Evolutionary conservation across 768 basidiomycete genomes (phyloP), one percentile per base, ranked within the genome.

Genomic region (Dioszegia hungarica): DNA sequence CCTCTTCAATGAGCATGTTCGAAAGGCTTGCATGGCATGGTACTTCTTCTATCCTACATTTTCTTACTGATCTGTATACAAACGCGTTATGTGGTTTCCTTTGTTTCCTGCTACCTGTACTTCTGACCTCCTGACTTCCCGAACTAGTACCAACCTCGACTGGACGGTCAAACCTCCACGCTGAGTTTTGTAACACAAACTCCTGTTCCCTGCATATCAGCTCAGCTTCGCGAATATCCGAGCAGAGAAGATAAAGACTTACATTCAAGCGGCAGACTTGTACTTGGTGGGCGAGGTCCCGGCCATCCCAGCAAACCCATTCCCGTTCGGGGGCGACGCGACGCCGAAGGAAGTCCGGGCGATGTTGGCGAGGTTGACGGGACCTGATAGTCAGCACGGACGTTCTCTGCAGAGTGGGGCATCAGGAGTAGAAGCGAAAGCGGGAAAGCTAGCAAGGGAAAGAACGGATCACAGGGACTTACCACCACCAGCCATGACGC

Each of bases 311-410:
- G 49, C 49, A 19, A 67, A 54, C 39, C 50, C 45, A 25, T 70
- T 66, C 54, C 62, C 53, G 78, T 75, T 36, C 80, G 85, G 61
- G 82, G 86, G 58, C 75, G 78, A 60, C 33, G 73, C 65, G 39
- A 78, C 71, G n/a, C 77, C 90, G 58, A 81, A 81, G 9, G 89
- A 90, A 54, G 88, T 88, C 65, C 88, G 84, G 14, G 90, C 90
- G 67, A 93, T 92, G 53, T 85, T 80, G 31, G 82, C 80, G 57
- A 93, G 82, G 76, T 91, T 87, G 39, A 83, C 77, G 58, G 24
- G 17, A 46, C 29, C 57, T 40, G 50, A 19, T 4, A 9, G 31
- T 49, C 5, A 55, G 41, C 44, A 3, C 4, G 15, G 20, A 25
- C 31, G 41, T 17, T 12, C 33, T 15, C 5, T 29, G 25, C n/a